Evolutionary conservation across 2,329 filamentous ascomycete genomes (phyloP), one percentile per base, ranked within the genome.

Genomic region (Colletotrichum liaoningense): DNA sequence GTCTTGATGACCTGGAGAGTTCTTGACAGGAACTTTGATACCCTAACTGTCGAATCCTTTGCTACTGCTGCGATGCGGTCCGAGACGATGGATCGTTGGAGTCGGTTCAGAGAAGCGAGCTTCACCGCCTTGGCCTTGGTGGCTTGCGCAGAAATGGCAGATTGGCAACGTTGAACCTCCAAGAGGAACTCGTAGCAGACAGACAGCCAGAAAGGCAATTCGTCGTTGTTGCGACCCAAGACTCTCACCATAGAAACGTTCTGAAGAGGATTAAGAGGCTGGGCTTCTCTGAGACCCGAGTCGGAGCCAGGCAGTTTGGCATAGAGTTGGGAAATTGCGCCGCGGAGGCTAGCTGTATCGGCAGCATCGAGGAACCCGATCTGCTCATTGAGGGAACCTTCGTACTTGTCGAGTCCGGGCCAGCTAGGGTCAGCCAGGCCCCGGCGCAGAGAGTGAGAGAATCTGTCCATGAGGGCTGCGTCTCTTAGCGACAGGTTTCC

Each of bases 21-120:
- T 1, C 82, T 83, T 2, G 79, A 77, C 5, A 92, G 80, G 74
- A 92, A 93, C 2, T 80, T 80, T 1, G 84, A 85, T 7, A 90
- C 83, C 67, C 85, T 84, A 5, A 87, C 86, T 2, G 91, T 93
- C 0, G 90, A 89, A 76, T 93, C 91, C 74, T 89, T 91, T 0
- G 88, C 85, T 5, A 91, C 87, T 8, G 86, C 85, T 14, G 89
- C 85, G 22, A 91, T 87, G 19, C 87, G 85, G 60, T 86, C 85
- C 26, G 86, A 86, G 5, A 91, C 83, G 49, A 87, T 83, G 1
- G 91, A 92, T 71, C 91, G 85, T 79, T 93, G 90, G 8, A 93
- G 83, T 8, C 91, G 86, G 74, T 88, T 92, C 75, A 93, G 81
- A 1, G 85, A 84, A 7, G 88, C 88, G 5, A 91, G 81, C 63